These are phyloP conservation scores for Lactifluus hygrophoroides DNA, from an alignment of 768 basidiomycete genomes.

Conservation along the genomic window DNA sequence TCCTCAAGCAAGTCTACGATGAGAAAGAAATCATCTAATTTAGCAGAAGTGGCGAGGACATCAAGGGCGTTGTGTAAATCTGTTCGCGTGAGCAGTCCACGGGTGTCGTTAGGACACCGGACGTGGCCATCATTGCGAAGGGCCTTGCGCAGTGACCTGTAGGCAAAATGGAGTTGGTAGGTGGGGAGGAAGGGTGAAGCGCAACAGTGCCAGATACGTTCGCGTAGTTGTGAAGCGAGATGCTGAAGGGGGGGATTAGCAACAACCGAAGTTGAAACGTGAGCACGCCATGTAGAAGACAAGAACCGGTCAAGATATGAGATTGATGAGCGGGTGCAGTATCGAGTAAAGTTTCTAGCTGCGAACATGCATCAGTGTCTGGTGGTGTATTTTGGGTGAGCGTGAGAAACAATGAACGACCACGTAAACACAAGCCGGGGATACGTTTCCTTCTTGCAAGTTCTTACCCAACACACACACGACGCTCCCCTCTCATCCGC, in stretches of 20 bases:
- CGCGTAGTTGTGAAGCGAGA: constrained; percentile 10
- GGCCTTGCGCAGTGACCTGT: constrained; percentile 13
- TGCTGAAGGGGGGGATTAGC: constrained; percentile 35
- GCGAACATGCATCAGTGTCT: constrained; percentile 5
- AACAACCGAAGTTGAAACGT: constrained; percentile 31
- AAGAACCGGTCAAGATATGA: not conserved
- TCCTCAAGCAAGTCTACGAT: constrained; percentile 46
- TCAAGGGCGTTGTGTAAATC: constrained; percentile 36
- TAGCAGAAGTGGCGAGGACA: constrained; percentile 42
- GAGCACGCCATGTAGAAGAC: not conserved
- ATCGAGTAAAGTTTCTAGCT: not conserved
- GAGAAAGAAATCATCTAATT: constrained; percentile 44
- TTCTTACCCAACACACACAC: not conserved
- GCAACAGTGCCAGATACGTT: constrained; percentile 14
- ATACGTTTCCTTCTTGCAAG: not conserved
- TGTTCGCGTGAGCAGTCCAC: constrained; percentile 21
- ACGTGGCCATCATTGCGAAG: not conserved
- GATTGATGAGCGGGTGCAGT: not conserved
- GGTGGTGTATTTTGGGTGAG: not conserved
- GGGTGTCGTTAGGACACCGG: not conserved
- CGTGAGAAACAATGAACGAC: not conserved
- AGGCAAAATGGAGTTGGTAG: constrained; percentile 2
- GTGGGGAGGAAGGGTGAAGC: not conserved
- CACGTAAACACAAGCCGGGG: not conserved
- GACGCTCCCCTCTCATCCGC: constrained; percentile 15